Conservation (phyloP, 1,139 yeast species). For the Ogataea hybrid region DNA sequence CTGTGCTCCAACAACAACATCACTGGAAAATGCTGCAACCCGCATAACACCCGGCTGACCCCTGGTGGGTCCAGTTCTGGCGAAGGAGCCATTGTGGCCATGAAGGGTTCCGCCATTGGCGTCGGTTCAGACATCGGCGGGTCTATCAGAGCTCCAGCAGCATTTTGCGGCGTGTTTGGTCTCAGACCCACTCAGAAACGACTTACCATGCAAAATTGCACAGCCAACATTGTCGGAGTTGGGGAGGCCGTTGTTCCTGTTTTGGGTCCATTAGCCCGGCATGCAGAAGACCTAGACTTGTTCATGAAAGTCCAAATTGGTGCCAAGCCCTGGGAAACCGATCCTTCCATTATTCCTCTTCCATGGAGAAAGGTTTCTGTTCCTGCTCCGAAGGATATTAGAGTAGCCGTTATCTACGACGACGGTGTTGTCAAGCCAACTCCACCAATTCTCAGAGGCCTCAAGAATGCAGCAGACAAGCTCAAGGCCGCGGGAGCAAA, state of each 20-base stretch:
- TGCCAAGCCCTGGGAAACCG: slow-evolving; percentile 64
- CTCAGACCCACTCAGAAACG: slow-evolving; percentile 33
- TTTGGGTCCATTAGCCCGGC: slow-evolving; percentile 31
- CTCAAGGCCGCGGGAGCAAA: slow-evolving; percentile 55
- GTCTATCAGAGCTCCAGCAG: slow-evolving; percentile 37
- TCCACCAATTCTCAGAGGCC: slow-evolving; percentile 63
- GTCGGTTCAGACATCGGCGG: slow-evolving; percentile 52
- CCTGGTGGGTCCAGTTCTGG: slow-evolving; percentile 73
- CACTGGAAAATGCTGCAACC: slow-evolving; percentile 47
- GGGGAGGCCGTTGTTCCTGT: slow-evolving; percentile 21
- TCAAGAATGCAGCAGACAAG: slow-evolving; percentile 44
- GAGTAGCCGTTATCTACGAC: slow-evolving; percentile 45
- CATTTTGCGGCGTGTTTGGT: slow-evolving; percentile 38
- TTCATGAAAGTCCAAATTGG: slow-evolving; percentile 52
- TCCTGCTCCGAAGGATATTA: slow-evolving; percentile 42
- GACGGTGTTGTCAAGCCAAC: slow-evolving; percentile 49
- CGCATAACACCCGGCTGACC: slow-evolving; percentile 45
- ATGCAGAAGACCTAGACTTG: slow-evolving; percentile 46
- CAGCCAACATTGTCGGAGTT: slow-evolving; percentile 35
- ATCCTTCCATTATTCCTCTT: slow-evolving; percentile 50
- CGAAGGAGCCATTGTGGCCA: slow-evolving; percentile 61
- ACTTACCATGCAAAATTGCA: slow-evolving; percentile 46
- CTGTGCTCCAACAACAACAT: slow-evolving; percentile 44
- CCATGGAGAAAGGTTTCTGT: slow-evolving; percentile 62
- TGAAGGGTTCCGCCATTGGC: slow-evolving; percentile 15